Conservation (phyloP, 371 early-diverging fungal species). For the Lichtheimia hyalospora region DNA sequence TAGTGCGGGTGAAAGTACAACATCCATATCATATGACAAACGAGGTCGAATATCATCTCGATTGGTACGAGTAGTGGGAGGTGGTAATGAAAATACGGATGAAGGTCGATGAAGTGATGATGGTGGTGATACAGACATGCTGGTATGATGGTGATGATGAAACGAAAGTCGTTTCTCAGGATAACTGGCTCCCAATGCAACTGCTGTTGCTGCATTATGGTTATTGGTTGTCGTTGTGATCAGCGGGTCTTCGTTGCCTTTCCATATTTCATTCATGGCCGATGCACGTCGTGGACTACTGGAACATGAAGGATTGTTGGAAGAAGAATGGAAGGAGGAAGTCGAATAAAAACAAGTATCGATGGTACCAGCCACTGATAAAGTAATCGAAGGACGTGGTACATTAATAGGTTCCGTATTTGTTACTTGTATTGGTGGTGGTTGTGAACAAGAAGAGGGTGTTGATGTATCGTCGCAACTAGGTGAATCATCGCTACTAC, state of each 20-base stretch:
- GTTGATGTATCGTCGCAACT: conserved; percentile 9
- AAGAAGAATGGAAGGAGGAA: conserved; percentile 4
- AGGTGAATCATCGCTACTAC: conserved; percentile 6
- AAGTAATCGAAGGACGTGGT: conserved; percentile 14
- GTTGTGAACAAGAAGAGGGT: conserved; percentile 26
- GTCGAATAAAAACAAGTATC: conserved; percentile 11
- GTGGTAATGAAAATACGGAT: conserved; percentile 18
- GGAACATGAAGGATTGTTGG: background rate
- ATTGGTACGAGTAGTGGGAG: conserved; percentile 7
- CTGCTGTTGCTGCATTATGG: background rate
- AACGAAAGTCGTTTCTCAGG: background rate
- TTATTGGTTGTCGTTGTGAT: background rate
- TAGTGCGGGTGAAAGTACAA: conserved; percentile 2
- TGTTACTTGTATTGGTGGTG: conserved; percentile 5
- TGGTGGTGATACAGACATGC: too few species aligned
- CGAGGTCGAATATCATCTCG: conserved; percentile 9
- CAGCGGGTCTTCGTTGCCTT: background rate
- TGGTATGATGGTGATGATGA: background rate
- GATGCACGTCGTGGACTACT: conserved; percentile 6
- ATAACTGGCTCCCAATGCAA: background rate
- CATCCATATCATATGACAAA: conserved; percentile 3
- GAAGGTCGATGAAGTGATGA: conserved; percentile 3
- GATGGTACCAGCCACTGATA: conserved; percentile 10
- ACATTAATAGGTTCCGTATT: conserved; percentile 13
- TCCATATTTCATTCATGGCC: conserved; percentile 1